Percentiles rank a stretch among this genome's conserved stretches.
phyloP scores from a whole-genome alignment of 1,139 yeast species.

The Debaryomyces sp. region DNA sequence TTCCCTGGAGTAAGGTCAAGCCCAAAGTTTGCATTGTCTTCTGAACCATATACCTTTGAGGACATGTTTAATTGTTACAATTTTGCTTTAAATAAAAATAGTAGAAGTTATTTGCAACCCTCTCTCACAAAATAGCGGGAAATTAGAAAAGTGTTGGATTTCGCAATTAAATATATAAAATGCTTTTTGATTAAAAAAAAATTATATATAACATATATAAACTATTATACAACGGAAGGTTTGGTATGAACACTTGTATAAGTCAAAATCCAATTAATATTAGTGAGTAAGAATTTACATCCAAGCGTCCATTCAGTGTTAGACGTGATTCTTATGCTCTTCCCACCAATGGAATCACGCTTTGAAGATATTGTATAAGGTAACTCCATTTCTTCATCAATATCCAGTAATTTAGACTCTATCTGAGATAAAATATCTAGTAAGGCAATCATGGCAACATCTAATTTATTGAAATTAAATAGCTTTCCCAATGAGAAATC shows the following conservation, averaged over 20 bases:
- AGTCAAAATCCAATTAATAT: constrained; percentile 59
- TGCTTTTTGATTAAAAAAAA: neutral
- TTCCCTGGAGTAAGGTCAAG: constrained; percentile 4
- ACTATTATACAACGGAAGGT: constrained; percentile 4
- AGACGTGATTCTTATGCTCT: constrained; percentile 70
- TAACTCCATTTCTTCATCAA: constrained; percentile 62
- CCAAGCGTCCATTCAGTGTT: constrained; percentile 90
- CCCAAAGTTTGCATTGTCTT: constrained; percentile 3
- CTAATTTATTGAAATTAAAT: constrained; percentile 70
- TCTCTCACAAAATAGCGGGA: neutral
- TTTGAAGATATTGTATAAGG: constrained; percentile 63
- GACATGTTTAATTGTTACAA: constrained; percentile 1
- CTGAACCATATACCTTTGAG: constrained; percentile 3
- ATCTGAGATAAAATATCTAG: constrained; percentile 64
- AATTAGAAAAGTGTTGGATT: neutral
- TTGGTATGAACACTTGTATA: constrained; percentile 39
- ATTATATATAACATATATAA: neutral
- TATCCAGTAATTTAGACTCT: constrained; percentile 46
- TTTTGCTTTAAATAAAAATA: neutral
- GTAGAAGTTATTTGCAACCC: neutral
- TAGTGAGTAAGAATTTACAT: constrained; percentile 77
- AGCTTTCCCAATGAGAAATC: constrained; percentile 70
- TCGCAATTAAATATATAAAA: neutral
- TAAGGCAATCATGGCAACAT: constrained; percentile 75
- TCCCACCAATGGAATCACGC: constrained; percentile 73